phyloP scores from a whole-genome alignment of 192 early-diverging fungal species.

The Thoreauomyces humboldtii region DNA sequence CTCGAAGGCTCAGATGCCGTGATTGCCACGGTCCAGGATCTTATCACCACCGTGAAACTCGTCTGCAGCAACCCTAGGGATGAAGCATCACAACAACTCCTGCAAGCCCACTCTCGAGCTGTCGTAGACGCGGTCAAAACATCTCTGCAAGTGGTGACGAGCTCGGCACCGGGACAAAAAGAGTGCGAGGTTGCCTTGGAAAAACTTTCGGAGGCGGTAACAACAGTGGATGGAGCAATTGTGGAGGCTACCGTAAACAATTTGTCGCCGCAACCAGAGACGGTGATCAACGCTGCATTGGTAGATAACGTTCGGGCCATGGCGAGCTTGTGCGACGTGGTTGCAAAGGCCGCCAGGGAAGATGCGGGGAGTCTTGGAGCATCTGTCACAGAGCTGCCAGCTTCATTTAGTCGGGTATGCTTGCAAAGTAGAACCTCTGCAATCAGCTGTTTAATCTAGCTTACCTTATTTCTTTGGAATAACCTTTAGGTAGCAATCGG shows the following conservation, averaged over 20 bases:
- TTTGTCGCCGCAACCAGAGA: slow-evolving; percentile 27
- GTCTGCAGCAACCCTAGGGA: slow-evolving; percentile 48
- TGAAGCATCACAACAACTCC: slow-evolving; percentile 11
- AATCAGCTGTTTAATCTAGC: too few relatives aligned
- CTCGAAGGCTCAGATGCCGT: slow-evolving; percentile 34
- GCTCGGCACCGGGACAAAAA: slow-evolving; percentile 50
- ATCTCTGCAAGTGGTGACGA: slow-evolving; percentile 32
- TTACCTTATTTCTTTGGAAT: not conserved
- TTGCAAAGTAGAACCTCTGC: too few relatives aligned
- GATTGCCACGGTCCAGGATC: slow-evolving; percentile 32
- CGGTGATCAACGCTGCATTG: slow-evolving; percentile 19
- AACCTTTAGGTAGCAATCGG: slow-evolving; percentile 28
- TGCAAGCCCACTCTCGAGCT: slow-evolving; percentile 29
- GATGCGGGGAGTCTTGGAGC: slow-evolving; percentile 38
- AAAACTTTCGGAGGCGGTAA: slow-evolving; percentile 37
- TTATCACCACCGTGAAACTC: slow-evolving; percentile 40
- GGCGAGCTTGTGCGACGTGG: slow-evolving; percentile 43
- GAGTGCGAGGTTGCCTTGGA: slow-evolving; percentile 48
- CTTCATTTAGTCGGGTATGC: slow-evolving; percentile 39
- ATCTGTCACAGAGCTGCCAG: slow-evolving; percentile 40
- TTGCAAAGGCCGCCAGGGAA: slow-evolving; percentile 38
- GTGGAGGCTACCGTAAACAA: slow-evolving; percentile 50
- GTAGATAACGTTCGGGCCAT: slow-evolving; percentile 42
- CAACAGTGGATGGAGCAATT: slow-evolving; percentile 41
- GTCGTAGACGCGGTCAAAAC: slow-evolving; percentile 35